Base-by-base conservation (phyloP, 2,329 filamentous ascomycete genomes). In the Verticillium klebahnii region DNA sequence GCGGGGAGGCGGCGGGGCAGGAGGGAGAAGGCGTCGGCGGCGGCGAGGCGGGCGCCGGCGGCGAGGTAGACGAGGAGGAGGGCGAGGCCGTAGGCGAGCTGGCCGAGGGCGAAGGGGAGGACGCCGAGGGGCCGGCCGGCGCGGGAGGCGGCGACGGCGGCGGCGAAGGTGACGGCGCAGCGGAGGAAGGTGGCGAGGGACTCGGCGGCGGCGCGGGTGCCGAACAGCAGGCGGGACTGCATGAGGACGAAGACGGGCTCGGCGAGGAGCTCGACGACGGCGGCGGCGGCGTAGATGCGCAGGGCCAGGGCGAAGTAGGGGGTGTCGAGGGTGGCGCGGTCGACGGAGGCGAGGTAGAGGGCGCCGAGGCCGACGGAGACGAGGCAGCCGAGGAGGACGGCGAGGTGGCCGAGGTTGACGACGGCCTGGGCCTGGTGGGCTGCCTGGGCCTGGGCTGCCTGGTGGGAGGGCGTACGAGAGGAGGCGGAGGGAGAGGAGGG, bases 161-260 rank as follows among this genome's bases (percentile, higher is more conserved):
- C 78, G 0, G 79, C 85, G 65, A 95, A 93, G 0, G 93, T 95
- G 15, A 87, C 80, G 40, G 89, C 67, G 69, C 93, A 97, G 67
- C 92, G 89, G 37, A 88, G 70, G 57, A 96, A 83, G 0, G 93
- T 95, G 25, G 92, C 93, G 29, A 83, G 74, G n/a, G 90, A 90
- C 77, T 99, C 96, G 57, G 94, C 92, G 3, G 84, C 81, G 1
- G 93, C 95, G 36, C 95, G 86, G 15, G 90, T 88, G 61, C 87
- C 89, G 70, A 96, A 96, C 31, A 89, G 82, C 67, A 96, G 85
- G 57, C 89, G 87, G 65, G 91, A 89, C 75, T 97, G 93, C 65
- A 94, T 87, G 37, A 96, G 85, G 1, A 93, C 91, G 74, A 98
- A 99, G 60, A 89, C 90, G 0, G 95, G 95, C 76, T 99, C 95